Evolutionary conservation across 176 grass and related monocot species (phyloP), one percentile per base, ranked within the genome.

Genomic region (Carex littledalei): DNA sequence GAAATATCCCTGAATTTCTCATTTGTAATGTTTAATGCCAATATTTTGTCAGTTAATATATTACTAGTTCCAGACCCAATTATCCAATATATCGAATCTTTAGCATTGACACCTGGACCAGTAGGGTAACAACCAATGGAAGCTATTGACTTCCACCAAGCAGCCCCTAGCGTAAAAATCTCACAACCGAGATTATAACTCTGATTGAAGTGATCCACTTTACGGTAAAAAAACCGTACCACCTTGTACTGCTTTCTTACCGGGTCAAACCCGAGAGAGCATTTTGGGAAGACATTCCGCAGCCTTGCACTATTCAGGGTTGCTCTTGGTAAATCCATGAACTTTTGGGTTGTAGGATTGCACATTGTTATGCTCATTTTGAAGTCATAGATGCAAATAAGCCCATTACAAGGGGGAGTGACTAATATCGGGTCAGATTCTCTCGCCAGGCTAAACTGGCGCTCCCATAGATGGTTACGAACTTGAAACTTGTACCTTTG

Each of bases 341-440:
- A 50, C 11, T 84, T 63, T 72, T 67, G 64, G 18, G 82, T 84
- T n/a, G 82, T 84, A 10, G 64, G 82, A 35, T 84, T 84, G 41
- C 60, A 84, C 22, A 84, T 17, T 58, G 62, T 58, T 52, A 84
- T 84, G 7, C 45, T 39, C 13, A 6, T 20, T 18, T 65, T 49
- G 45, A 68, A 84, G 49, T 84, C 47, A 32, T 84, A 84, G 41
- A 84, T 67, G 67, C 82, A 84, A 72, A 84, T 71, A 67, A 84
- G 67, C 13, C 82, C 82, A 70, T 84, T 84, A 71, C 64, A 84
- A 72, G 64, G 3, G 17, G 82, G 82, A 16, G 82, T 84, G n/a
- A 72, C 50, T 35, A 84, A 21, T 16, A 52, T n/a, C 4, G 34
- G 64, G 20, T 52, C 63, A 3, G 82, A 84, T 18, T 84, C 63